Evolutionary conservation across 352 stramenopile species (phyloP), one percentile per base, ranked within the genome.

Genomic region (Pythium scleroteichum): DNA sequence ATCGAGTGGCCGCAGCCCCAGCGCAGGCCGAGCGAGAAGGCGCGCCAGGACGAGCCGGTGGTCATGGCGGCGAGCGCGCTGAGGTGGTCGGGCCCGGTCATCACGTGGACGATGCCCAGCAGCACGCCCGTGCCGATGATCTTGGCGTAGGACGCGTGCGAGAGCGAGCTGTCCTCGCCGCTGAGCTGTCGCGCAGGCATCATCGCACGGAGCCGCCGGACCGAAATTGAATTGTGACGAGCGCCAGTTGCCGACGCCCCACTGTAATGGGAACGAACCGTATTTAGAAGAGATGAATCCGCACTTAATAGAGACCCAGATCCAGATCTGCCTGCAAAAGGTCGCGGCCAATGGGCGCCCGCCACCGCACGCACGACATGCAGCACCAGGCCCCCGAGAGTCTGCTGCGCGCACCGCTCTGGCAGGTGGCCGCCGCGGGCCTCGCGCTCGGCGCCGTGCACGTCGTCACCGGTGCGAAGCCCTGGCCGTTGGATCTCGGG

Each of bases 1-100:
- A 78, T 74, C 3, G 75, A 89, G 64, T 97, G 88, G 33, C 90
- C 88, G 33, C 78, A 59, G 10, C 90, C 90, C 90, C 88, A 97
- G 69, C 83, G 79, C 60, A 96, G 76, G 27, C 87, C 87, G 1
- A 96, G 74, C 16, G 72, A 69, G 60, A 87, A 92, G 16, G 84
- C 84, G 32, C 73, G 73, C 63, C 71, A 87, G 33, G 73, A 89
- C 13, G 75, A 85, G 41, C 75, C 79, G 14, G 84, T 79, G 58
- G 70, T 88, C 16, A 96, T 73, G 58, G 88, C 93, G 23, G 85
- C 84, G 10, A 96, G 67, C 27, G 88, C 87, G 22, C 78, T 88
- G 2, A 97, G 72, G 70, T 97, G 89, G 72, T 96, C 88, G 2
- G 89, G 89, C 0, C 75, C 75, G 27, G 75, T 85, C 52, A 85